These are phyloP conservation scores for Emericellopsis terricola DNA, from an alignment of 495 filamentous ascomycete species.

Conservation along the genomic window DNA sequence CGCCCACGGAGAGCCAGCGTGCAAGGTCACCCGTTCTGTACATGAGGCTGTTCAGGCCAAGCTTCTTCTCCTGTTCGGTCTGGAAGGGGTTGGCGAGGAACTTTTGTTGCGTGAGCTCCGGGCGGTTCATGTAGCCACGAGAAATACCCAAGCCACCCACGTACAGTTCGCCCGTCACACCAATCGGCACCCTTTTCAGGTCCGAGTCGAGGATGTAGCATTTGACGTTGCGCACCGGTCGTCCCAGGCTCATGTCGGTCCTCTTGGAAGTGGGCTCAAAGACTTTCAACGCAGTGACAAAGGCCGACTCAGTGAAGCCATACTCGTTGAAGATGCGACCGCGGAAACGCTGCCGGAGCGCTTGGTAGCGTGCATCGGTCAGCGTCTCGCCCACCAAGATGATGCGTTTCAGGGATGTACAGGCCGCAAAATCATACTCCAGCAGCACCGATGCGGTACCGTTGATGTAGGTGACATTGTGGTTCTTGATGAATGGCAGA, in stretches of 20 bases:
- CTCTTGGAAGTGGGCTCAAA: neutral
- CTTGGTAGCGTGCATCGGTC: neutral
- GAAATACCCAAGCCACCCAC: conserved; percentile 18
- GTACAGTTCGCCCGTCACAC: conserved; percentile 16
- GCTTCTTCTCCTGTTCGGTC: conserved; percentile 4
- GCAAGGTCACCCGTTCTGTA: conserved; percentile 26
- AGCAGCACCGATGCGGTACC: neutral
- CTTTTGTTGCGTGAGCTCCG: conserved; percentile 4
- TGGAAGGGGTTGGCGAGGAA: conserved; percentile 21
- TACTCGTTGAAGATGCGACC: neutral
- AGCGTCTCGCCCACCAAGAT: neutral
- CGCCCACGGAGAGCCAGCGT: conserved; percentile 15
- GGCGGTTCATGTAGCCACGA: conserved; percentile 16
- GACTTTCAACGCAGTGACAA: neutral
- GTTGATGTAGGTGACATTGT: neutral
- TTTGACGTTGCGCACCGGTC: neutral
- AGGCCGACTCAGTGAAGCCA: neutral
- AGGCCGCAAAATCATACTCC: neutral
- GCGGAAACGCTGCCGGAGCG: neutral
- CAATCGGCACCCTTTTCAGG: conserved; percentile 17
- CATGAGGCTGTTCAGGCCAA: conserved; percentile 10
- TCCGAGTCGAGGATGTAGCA: conserved; percentile 25
- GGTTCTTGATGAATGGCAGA: neutral
- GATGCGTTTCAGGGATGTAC: neutral
- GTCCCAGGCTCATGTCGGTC: neutral